Percentiles rank a stretch among this genome's conserved stretches.
Conservation (phyloP, 768 basidiomycete genomes). For the Suillus lakei region DNA sequence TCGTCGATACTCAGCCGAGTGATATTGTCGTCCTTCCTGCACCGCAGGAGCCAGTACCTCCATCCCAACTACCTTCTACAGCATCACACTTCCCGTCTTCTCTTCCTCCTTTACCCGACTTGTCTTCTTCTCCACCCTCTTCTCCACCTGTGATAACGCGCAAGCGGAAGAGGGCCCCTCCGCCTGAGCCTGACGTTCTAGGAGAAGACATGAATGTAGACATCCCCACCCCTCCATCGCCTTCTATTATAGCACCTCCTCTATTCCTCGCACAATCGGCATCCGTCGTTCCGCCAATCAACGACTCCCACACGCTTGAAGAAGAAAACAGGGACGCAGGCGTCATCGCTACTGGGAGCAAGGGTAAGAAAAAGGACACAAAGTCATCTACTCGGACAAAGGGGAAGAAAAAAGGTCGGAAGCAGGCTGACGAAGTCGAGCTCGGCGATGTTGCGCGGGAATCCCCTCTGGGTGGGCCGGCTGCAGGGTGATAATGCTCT, state of each 20-base stretch:
- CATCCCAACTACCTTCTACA: slow-evolving; percentile 42
- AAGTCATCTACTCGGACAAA: slow-evolving; percentile 28
- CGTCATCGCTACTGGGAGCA: neutral
- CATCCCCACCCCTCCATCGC: neutral
- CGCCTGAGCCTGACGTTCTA: slow-evolving; percentile 14
- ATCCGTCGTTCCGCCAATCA: slow-evolving; percentile 29
- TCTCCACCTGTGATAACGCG: slow-evolving; percentile 27
- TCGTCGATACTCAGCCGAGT: slow-evolving; percentile 21
- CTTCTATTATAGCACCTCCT: slow-evolving; percentile 36
- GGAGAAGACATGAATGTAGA: slow-evolving; percentile 22
- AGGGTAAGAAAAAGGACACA: slow-evolving; percentile 22
- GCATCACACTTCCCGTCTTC: slow-evolving; percentile 27
- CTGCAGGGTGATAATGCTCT: slow-evolving; percentile 4
- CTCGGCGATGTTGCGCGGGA: slow-evolving; percentile 15
- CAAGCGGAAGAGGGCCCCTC: slow-evolving; percentile 31
- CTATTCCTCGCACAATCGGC: slow-evolving; percentile 55
- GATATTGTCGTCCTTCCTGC: slow-evolving; percentile 36
- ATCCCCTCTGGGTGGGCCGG: neutral
- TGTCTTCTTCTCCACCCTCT: slow-evolving; percentile 25
- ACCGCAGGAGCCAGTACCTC: slow-evolving; percentile 29
- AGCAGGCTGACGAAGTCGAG: slow-evolving; percentile 26
- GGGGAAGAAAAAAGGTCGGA: slow-evolving; percentile 33
- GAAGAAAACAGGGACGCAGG: neutral
- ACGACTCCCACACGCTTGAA: neutral
- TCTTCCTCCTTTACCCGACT: slow-evolving; percentile 22